phyloP scores from a whole-genome alignment of 2,329 filamentous ascomycete species.

The Apiospora sp. region DNA sequence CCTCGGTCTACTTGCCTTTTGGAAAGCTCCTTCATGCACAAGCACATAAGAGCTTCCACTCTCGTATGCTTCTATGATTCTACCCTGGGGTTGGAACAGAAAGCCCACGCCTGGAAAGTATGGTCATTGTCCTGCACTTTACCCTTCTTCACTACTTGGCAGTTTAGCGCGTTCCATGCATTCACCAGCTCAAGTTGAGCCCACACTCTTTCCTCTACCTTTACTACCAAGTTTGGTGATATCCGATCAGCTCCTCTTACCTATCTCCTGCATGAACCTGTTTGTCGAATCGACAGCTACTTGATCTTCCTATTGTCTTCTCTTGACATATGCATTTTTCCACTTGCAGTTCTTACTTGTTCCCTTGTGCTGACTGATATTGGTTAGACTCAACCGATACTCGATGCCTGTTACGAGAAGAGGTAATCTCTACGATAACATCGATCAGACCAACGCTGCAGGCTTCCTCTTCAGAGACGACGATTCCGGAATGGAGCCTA shows the following conservation, averaged over 20 bases:
- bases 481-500: slow-evolving; percentile 68
- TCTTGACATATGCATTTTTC: background rate
- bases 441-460: slow-evolving; percentile 86
- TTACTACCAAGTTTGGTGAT: slow-evolving; percentile 30
- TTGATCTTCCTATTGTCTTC: background rate
- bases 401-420: slow-evolving; percentile 88
- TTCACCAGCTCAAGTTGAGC: background rate
- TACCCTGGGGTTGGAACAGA: background rate
- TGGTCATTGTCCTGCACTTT: background rate
- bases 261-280: background rate
- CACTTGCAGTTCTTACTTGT: background rate
- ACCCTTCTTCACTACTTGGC: background rate
- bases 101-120: background rate
- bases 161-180: background rate
- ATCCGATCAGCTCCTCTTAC: slow-evolving; percentile 27
- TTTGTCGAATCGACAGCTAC: background rate
- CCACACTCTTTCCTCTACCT: slow-evolving; percentile 17
- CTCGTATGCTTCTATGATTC: background rate
- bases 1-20: background rate
- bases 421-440: slow-evolving; percentile 71
- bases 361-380: slow-evolving; percentile 5
- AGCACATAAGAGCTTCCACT: background rate
- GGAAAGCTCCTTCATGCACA: background rate
- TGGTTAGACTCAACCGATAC: slow-evolving; percentile 80
- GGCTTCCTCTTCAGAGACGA: slow-evolving; percentile 88